Evolutionary conservation across 73 alveolate genomes (phyloP), one percentile per base, ranked within the genome.

Genomic region (Tetrahymena borealis): DNA sequence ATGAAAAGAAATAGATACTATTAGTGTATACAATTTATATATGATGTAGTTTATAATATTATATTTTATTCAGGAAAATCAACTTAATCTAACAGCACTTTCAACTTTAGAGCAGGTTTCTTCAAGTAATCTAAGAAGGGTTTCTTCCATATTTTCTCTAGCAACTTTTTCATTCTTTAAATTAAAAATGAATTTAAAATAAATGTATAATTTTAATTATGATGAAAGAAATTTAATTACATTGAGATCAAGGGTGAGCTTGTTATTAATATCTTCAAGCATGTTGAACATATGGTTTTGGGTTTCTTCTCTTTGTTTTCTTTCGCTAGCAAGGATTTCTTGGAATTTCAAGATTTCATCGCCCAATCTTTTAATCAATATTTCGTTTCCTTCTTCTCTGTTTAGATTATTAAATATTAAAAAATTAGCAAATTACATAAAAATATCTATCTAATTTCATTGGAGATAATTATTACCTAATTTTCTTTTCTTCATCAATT

Each of bases 281-380:
- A 60, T 60, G 28, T 60, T 60, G 85, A 60, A 60, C 85, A 60
- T 60, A 35, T 60, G 85, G 16, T 60, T 60, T 60, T 60, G 38
- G 85, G 85, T 60, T 60, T 60, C 85, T 60, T 60, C 85, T 60
- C 85, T 60, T 60, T 60, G 28, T 16, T 60, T 60, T 60, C 85
- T 60, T 60, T 60, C 85, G 85, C 28, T 60, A 2, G 36, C 85
- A n/a, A 60, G 85, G 85, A 60, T 60, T 60, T 60, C 85, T 60
- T 60, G 28, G 85, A 60, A 60, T 60, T 60, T 60, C 38, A 60
- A 60, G 28, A 60, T 60, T 60, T 60, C 85, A 60, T 60, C 85
- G n/a, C 85, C 85, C 85, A 60, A 60, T 60, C 85, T 60, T 60
- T 60, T 60, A 60, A 60, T 60, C 85, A 60, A 60, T 60, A 60